A percentile compares a stretch with the other conserved stretches of the same genome.
Conservation (phyloP, 805 yeast genomes). For the Candida sithepensis region DNA sequence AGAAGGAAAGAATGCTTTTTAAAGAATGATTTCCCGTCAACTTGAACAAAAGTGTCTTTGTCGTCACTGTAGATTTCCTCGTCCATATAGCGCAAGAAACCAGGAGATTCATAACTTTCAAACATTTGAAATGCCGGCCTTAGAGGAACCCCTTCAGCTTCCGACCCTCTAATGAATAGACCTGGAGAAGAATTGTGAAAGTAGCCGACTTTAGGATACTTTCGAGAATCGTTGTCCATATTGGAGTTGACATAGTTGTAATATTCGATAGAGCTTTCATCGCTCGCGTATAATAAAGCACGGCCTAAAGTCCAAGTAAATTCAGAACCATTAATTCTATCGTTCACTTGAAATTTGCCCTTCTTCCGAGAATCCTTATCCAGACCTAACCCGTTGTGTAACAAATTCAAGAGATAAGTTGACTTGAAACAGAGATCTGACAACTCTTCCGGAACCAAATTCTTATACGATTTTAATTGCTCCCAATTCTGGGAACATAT, state of each 20-base stretch:
- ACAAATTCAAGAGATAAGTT: conserved; percentile 52
- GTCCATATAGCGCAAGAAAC: conserved; percentile 15
- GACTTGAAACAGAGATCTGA: conserved; percentile 59
- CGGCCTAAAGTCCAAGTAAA: conserved; percentile 92
- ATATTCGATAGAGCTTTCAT: conserved; percentile 44
- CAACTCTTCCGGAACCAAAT: conserved; percentile 39
- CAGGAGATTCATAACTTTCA: conserved; percentile 20
- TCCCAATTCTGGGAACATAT: conserved; percentile 44
- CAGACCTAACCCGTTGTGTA: conserved; percentile 60
- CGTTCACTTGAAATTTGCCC: conserved; percentile 44
- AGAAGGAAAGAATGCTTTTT: conserved; percentile 13
- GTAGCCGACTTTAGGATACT: conserved; percentile 37
- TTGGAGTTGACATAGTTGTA: conserved; percentile 29
- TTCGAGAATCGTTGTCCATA: conserved; percentile 7
- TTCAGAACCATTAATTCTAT: conserved; percentile 73
- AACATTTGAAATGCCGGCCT: conserved; percentile 40
- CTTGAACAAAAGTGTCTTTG: conserved; percentile 40
- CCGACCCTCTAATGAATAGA: conserved; percentile 52
- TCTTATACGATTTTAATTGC: conserved; percentile 22
- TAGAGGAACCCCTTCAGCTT: conserved; percentile 34
- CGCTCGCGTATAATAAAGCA: conserved; percentile 58
- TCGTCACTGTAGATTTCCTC: conserved; percentile 33
- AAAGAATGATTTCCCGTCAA: conserved; percentile 36
- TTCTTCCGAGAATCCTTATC: conserved; percentile 45
- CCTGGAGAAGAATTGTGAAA: conserved; percentile 46